A percentile compares a stretch with the other conserved stretches of the same genome.
Conservation (phyloP, 768 basidiomycete species). For the Mycena filopes region DNA sequence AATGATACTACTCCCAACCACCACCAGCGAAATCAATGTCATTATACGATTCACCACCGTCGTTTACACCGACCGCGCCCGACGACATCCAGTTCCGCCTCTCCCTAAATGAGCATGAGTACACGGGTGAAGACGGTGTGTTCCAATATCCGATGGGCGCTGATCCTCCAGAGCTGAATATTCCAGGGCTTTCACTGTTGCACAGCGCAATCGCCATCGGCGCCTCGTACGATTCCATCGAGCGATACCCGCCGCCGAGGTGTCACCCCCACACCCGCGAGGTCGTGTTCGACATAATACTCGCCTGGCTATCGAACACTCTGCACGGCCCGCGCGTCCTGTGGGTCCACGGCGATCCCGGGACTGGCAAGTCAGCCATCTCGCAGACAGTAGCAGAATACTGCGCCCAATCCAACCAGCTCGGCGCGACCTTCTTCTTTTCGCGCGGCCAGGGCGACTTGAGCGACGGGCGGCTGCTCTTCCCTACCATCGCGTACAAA, state of each 20-base stretch:
- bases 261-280: constrained; percentile 36
- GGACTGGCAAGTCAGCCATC: constrained; percentile 27
- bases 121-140: constrained; percentile 30
- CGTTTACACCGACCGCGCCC: constrained; percentile 4
- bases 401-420: constrained; percentile 30
- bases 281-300: constrained; percentile 29
- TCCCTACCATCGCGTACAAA: constrained; percentile 34
- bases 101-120: neutral
- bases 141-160: neutral
- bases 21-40: neutral
- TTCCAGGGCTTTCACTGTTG: constrained; percentile 22
- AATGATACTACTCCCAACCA: neutral
- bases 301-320: constrained; percentile 29
- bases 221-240: constrained; percentile 32
- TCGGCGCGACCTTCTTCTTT: constrained; percentile 36
- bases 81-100: neutral
- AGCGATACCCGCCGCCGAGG: constrained; percentile 31
- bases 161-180: neutral
- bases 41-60: neutral
- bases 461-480: constrained; percentile 21
- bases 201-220: constrained; percentile 34
- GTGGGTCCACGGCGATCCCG: constrained; percentile 33
- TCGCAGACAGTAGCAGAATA: constrained; percentile 32
- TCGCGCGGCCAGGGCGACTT: constrained; percentile 23
- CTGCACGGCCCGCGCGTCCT: constrained; percentile 18